Percentiles rank a stretch among this genome's conserved stretches.
phyloP scores from a whole-genome alignment of 345 rosid species.

The Syzygium grande region DNA sequence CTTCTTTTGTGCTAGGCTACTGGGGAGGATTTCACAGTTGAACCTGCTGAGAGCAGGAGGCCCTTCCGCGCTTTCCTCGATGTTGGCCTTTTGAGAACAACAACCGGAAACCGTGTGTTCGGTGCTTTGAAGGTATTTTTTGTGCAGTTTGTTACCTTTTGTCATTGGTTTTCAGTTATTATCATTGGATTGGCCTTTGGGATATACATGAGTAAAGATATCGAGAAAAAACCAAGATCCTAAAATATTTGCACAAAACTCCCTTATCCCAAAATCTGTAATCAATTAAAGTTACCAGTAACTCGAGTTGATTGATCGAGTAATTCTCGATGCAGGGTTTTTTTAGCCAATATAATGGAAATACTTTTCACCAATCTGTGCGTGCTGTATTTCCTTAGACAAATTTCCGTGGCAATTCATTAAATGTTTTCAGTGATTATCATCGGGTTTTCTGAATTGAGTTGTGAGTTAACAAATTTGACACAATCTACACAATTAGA shows the following conservation, averaged over 20 bases:
- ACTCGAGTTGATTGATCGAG: neutral
- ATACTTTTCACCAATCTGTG: neutral
- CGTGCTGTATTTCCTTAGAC: neutral
- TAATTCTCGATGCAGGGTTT: neutral
- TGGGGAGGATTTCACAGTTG: conserved; percentile 79
- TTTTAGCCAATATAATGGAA: neutral
- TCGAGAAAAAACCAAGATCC: neutral
- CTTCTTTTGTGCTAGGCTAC: conserved; percentile 37
- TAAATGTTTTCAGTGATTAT: neutral
- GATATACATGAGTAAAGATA: neutral
- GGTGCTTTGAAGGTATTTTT: conserved; percentile 57
- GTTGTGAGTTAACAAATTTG: neutral
- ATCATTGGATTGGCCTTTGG: neutral
- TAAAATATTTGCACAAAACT: neutral
- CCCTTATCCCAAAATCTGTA: neutral
- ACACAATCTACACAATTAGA: neutral
- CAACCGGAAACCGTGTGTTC: conserved; percentile 71
- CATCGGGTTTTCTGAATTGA: neutral
- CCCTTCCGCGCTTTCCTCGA: conserved; percentile 82
- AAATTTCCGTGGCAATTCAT: neutral
- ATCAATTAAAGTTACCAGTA: neutral
- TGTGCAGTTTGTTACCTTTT: neutral
- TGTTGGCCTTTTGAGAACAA: conserved; percentile 65
- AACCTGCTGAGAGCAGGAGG: conserved; percentile 59
- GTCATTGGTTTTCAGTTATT: neutral